phyloP scores from a whole-genome alignment of 1,139 yeast species.

The Ogataea hybrid region DNA sequence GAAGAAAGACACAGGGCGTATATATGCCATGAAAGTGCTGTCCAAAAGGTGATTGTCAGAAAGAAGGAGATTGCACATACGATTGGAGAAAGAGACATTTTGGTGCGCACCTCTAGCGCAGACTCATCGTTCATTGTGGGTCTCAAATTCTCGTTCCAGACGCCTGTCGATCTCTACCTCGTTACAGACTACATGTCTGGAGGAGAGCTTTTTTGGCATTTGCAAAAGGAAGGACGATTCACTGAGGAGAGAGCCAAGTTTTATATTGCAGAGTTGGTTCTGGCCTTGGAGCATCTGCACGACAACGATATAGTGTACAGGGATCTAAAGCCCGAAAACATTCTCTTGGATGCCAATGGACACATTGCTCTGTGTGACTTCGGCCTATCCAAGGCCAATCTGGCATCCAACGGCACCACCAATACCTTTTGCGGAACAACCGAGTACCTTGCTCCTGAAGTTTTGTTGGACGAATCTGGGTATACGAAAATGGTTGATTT shows the following conservation, averaged over 20 bases:
- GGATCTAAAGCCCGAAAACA: constrained; percentile 93
- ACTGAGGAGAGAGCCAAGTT: constrained; percentile 91
- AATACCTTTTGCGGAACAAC: constrained; percentile 98
- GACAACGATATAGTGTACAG: constrained; percentile 92
- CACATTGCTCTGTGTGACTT: constrained; percentile 96
- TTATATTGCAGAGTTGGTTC: constrained; percentile 90
- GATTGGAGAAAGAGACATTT: constrained; percentile 90
- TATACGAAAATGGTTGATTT: constrained; percentile 86
- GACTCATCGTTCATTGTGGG: constrained; percentile 92
- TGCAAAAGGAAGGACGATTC: constrained; percentile 94
- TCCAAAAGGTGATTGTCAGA: constrained; percentile 93
- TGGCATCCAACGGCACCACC: constrained; percentile 85
- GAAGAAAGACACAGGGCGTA: constrained; percentile 81
- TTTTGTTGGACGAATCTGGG: constrained; percentile 76
- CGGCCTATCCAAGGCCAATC: constrained; percentile 91
- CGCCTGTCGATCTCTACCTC: constrained; percentile 84
- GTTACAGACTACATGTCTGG: constrained; percentile 99
- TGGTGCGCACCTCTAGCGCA: constrained; percentile 81
- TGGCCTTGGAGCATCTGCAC: constrained; percentile 90
- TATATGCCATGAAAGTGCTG: constrained; percentile 95
- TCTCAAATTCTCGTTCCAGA: constrained; percentile 91
- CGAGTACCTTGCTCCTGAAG: constrained; percentile 83
- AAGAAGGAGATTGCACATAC: constrained; percentile 98
- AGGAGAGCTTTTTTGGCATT: constrained; percentile 96
- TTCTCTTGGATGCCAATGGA: constrained; percentile 91